These are phyloP conservation scores for Nothophoma quercina DNA, from an alignment of 2,329 filamentous ascomycete species.

Conservation along the genomic window DNA sequence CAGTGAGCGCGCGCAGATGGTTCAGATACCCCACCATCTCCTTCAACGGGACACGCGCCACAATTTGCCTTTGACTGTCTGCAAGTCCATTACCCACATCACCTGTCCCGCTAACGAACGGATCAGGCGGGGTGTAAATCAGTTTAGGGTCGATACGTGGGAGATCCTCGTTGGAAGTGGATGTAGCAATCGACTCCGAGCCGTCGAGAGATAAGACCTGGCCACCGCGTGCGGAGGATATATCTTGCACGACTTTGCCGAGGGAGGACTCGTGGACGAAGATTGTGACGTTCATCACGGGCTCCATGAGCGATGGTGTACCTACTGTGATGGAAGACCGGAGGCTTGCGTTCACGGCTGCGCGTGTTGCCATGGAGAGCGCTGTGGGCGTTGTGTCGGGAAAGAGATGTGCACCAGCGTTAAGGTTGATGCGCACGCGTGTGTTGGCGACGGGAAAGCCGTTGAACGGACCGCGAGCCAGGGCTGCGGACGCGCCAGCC, in stretches of 20 bases:
- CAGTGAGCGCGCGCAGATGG: constrained; percentile 86
- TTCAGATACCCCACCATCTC: constrained; percentile 97
- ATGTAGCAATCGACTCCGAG: constrained; percentile 18
- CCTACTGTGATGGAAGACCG: constrained; percentile 64
- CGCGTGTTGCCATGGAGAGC: constrained; percentile 70
- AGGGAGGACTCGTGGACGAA: constrained; percentile 82
- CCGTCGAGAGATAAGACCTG: constrained; percentile 74
- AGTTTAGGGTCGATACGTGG: constrained; percentile 70
- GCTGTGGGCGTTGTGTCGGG: constrained; percentile 71
- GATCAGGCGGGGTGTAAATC: constrained; percentile 89
- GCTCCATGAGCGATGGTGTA: constrained; percentile 79
- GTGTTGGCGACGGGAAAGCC: constrained; percentile 82
- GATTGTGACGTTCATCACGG: constrained; percentile 90
- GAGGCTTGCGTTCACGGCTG: constrained; percentile 72
- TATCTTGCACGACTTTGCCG: constrained; percentile 82
- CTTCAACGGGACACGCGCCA: constrained; percentile 88
- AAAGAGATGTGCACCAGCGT: constrained; percentile 70
- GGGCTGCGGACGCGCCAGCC: constrained; percentile 82
- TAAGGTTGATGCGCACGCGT: constrained; percentile 72
- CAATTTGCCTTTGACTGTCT: constrained; percentile 65
- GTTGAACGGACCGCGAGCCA: constrained; percentile 83
- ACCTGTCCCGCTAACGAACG: constrained; percentile 64
- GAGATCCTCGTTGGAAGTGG: constrained; percentile 37
- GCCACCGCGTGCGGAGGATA: constrained; percentile 75
- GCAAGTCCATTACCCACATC: constrained; percentile 25